These are phyloP conservation scores for Suillus brevipes DNA, from an alignment of 768 basidiomycete species.

Conservation along the genomic window DNA sequence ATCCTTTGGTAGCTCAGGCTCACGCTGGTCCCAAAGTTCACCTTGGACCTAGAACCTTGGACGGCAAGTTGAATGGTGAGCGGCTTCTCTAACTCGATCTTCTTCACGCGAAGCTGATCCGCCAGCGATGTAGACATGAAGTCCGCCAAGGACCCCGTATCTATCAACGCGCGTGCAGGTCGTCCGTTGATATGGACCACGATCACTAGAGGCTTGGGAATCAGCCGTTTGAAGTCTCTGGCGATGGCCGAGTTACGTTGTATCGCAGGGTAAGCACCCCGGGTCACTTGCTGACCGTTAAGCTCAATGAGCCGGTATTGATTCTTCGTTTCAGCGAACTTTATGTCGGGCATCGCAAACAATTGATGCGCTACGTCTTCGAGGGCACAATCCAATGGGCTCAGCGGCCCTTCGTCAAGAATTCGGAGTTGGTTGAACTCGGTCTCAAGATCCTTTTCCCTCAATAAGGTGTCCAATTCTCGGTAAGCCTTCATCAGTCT, in stretches of 20 bases:
- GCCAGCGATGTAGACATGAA: slow-evolving; percentile 30
- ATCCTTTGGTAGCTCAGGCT: slow-evolving; percentile 11
- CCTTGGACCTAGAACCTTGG: slow-evolving; percentile 27
- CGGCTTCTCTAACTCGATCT: slow-evolving; percentile 20
- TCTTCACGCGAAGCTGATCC: slow-evolving; percentile 26
- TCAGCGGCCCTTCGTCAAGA: accelerated
- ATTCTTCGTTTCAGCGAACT: neutral
- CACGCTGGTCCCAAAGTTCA: slow-evolving; percentile 20
- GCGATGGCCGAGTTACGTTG: slow-evolving; percentile 16
- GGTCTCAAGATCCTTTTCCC: accelerated
- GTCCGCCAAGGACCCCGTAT: slow-evolving; percentile 30
- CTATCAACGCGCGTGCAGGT: slow-evolving; percentile 20
- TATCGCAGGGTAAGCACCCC: slow-evolving; percentile 2
- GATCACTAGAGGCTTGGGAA: slow-evolving; percentile 13
- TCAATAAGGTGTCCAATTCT: neutral
- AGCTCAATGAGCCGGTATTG: neutral
- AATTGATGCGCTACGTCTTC: neutral
- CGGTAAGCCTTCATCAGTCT: neutral
- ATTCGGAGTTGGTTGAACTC: neutral
- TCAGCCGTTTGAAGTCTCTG: slow-evolving; percentile 12
- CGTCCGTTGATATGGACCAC: slow-evolving; percentile 19
- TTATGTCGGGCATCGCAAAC: neutral
- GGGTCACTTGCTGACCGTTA: neutral
- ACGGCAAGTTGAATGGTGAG: slow-evolving; percentile 31
- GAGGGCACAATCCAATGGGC: neutral